Conservation (phyloP, 805 yeast genomes). For the Cyberlindnera bimundalis region DNA sequence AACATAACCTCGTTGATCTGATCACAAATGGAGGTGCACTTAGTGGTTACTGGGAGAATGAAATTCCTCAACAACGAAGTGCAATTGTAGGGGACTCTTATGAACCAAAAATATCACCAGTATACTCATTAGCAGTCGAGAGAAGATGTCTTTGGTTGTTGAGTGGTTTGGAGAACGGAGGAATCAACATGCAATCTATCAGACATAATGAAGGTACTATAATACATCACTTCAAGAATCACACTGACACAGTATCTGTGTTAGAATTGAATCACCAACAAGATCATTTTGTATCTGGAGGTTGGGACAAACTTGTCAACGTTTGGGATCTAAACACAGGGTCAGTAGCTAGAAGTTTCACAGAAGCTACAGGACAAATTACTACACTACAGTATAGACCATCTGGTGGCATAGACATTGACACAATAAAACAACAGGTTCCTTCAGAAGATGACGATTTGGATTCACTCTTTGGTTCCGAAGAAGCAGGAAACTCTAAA, state of each 20-base stretch:
- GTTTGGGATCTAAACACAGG: conserved; percentile 90
- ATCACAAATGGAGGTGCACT: conserved; percentile 82
- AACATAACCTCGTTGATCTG: conserved; percentile 83
- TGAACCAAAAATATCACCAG: conserved; percentile 72
- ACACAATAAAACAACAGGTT: conserved; percentile 17
- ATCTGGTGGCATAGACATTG: conserved; percentile 27
- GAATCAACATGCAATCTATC: conserved; percentile 79
- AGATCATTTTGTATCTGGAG: conserved; percentile 67
- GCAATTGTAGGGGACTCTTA: conserved; percentile 33
- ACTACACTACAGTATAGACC: conserved; percentile 75
- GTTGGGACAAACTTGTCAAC: conserved; percentile 82
- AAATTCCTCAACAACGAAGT: conserved; percentile 66
- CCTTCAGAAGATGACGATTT: conserved; percentile 39
- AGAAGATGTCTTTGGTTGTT: conserved; percentile 79
- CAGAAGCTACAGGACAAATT: conserved; percentile 71
- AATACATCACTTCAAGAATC: conserved; percentile 72
- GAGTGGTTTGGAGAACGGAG: conserved; percentile 81
- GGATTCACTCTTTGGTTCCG: conserved; percentile 60
- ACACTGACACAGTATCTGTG: conserved; percentile 72
- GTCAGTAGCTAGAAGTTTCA: conserved; percentile 37
- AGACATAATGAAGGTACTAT: conserved; percentile 79
- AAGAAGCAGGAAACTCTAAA: conserved; percentile 38
- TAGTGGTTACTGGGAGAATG: conserved; percentile 92
- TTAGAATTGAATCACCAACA: conserved; percentile 61
- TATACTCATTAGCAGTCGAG: conserved; percentile 82